These are phyloP conservation scores for Cryphonectria japonica DNA, from an alignment of 2,329 filamentous ascomycete species.

Conservation along the genomic window DNA sequence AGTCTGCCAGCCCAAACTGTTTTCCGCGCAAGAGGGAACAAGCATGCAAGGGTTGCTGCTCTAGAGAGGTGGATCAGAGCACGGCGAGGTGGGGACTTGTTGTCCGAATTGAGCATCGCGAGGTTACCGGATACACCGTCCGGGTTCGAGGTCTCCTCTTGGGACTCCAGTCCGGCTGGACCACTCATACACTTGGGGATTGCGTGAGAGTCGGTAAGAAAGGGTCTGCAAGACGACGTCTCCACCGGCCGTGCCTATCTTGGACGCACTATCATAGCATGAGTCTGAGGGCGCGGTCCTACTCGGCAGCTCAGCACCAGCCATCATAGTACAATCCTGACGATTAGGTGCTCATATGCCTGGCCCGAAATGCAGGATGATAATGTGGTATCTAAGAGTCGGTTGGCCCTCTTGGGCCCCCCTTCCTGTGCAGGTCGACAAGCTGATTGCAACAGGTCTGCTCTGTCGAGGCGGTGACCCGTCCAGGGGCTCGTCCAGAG, in stretches of 20 bases:
- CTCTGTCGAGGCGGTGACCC: neutral
- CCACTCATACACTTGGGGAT: neutral
- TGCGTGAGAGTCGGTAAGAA: neutral
- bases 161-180: constrained; percentile 12
- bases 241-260: constrained; percentile 2
- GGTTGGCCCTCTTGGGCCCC: neutral
- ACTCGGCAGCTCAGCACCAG: neutral
- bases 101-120: constrained; percentile 1
- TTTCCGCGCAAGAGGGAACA: neutral
- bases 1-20: neutral
- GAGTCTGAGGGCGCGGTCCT: neutral
- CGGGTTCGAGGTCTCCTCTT: constrained; percentile 5
- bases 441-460: neutral
- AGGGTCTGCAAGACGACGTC: neutral
- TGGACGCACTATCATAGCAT: neutral
- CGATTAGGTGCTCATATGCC: neutral
- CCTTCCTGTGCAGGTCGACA: neutral
- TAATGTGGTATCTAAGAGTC: neutral
- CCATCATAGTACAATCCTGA: neutral
- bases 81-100: neutral
- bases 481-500: neutral
- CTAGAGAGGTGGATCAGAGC: neutral
- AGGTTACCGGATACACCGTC: constrained; percentile 11
- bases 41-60: neutral
- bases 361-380: too few relatives aligned